Percentiles rank a stretch among this genome's conserved stretches.
These are phyloP conservation scores for Neofusicoccum sp. DNA, from an alignment of 2,329 filamentous ascomycete genomes.

Conservation along the genomic window DNA sequence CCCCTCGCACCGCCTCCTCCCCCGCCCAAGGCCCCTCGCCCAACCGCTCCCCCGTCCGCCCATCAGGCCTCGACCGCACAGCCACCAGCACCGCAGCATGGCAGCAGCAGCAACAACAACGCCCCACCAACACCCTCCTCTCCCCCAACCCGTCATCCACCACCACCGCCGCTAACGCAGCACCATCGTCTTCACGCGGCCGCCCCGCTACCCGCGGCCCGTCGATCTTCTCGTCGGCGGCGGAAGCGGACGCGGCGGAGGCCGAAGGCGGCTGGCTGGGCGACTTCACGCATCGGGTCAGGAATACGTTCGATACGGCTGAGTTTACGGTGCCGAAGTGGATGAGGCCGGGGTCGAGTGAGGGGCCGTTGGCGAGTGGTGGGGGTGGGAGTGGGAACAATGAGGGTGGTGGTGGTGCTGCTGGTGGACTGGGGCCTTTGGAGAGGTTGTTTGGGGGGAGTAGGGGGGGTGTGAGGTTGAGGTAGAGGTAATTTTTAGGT, in stretches of 20 bases:
- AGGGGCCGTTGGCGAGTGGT: conserved; percentile 11
- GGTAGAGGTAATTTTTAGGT: conserved; percentile 16
- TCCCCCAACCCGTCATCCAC: background rate
- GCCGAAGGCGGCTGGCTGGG: conserved; percentile 82
- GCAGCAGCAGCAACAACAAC: background rate
- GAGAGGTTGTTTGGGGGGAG: conserved; percentile 34
- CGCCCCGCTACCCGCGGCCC: background rate
- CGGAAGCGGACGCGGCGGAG: conserved; percentile 55
- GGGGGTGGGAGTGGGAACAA: conserved; percentile 13
- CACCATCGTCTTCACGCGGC: conserved; percentile 4
- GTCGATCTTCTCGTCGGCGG: conserved; percentile 24
- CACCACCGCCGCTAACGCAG: too few relatives aligned
- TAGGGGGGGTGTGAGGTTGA: conserved; percentile 34
- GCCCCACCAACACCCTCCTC: conserved; percentile 26
- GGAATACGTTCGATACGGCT: conserved; percentile 85
- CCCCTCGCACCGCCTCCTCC: conserved; percentile 1
- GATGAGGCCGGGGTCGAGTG: conserved; percentile 52
- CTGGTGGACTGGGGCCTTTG: conserved; percentile 26
- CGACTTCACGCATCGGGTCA: conserved; percentile 78
- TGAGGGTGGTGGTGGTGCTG: background rate
- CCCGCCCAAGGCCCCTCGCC: conserved; percentile 18
- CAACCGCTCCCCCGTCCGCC: conserved; percentile 19
- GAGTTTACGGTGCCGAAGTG: conserved; percentile 68
- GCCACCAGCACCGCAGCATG: conserved; percentile 1
- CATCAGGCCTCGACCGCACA: background rate